Percentiles rank a stretch among this genome's conserved stretches.
Conservation (phyloP, 1,139 yeast genomes). For the Suhomyces guaymorum region DNA sequence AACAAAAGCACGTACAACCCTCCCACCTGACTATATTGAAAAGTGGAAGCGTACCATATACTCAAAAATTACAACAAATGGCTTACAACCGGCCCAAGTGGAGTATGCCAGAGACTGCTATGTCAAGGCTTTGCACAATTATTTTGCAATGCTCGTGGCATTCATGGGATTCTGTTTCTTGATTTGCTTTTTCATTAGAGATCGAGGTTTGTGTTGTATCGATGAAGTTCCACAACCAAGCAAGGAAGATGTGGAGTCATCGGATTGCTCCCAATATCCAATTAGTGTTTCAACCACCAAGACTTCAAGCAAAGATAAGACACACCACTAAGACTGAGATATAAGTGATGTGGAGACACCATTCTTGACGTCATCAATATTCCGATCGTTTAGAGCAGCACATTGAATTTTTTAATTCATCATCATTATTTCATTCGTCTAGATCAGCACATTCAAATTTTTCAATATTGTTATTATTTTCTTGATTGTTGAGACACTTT, state of each 20-base stretch:
- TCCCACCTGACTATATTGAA: conserved; percentile 17
- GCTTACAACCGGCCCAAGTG: conserved; percentile 27
- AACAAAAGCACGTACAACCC: conserved; percentile 3
- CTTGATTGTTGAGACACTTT: no score
- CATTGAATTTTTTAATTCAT: no score
- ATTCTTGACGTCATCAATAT: neutral
- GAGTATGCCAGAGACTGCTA: conserved; percentile 32
- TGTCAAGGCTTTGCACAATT: conserved; percentile 37
- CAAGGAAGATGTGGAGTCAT: conserved; percentile 14
- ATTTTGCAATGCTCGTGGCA: conserved; percentile 46
- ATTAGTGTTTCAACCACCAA: conserved; percentile 4
- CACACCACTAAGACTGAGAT: no score
- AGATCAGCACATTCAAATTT: no score
- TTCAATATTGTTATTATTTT: no score
- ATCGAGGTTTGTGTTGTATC: conserved; percentile 43
- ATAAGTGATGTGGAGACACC: no score
- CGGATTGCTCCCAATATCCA: conserved; percentile 12
- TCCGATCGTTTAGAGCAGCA: no score
- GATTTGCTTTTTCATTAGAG: conserved; percentile 37
- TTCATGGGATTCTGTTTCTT: conserved; percentile 42
- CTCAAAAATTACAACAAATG: conserved; percentile 28
- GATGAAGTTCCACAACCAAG: conserved; percentile 31
- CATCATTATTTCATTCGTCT: no score
- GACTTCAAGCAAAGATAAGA: no score
- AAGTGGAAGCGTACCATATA: conserved; percentile 34